Evolutionary conservation across 768 basidiomycete genomes (phyloP).

Genomic region (Boletus sp.): DNA sequence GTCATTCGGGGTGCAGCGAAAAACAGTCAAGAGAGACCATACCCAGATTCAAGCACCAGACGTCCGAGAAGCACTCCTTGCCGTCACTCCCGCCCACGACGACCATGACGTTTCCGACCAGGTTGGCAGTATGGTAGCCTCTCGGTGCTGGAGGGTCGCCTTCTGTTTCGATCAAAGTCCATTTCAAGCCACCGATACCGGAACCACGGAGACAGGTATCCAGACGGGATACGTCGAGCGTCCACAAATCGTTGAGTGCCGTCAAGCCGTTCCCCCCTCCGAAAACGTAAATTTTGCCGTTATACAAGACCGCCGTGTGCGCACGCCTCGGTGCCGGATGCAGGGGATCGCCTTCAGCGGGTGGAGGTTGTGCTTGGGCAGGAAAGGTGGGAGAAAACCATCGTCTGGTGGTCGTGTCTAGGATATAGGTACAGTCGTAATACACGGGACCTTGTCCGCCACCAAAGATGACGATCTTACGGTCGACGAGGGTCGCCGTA

Average conservation of each 20-base stretch:
- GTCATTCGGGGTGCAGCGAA: neutral
- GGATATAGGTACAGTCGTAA: slow-evolving; percentile 78
- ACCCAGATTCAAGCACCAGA: slow-evolving; percentile 88
- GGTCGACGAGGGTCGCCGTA: slow-evolving; percentile 79
- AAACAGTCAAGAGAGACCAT: slow-evolving; percentile 22
- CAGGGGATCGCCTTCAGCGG: slow-evolving; percentile 13
- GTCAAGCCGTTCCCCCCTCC: slow-evolving; percentile 92
- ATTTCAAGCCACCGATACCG: slow-evolving; percentile 38
- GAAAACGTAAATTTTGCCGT: slow-evolving; percentile 76
- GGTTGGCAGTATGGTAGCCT: slow-evolving; percentile 90
- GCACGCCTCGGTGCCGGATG: slow-evolving; percentile 75
- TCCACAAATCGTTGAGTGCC: slow-evolving; percentile 92
- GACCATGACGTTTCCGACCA: slow-evolving; percentile 83
- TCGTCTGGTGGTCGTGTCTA: slow-evolving; percentile 72
- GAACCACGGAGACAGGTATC: slow-evolving; percentile 25
- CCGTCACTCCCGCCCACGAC: slow-evolving; percentile 92
- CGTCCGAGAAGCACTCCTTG: slow-evolving; percentile 80
- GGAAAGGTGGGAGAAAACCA: slow-evolving; percentile 55
- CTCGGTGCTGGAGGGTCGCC: slow-evolving; percentile 60
- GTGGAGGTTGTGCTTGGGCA: slow-evolving; percentile 2
- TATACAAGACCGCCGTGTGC: slow-evolving; percentile 79
- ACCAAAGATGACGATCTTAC: slow-evolving; percentile 79
- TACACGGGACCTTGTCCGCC: slow-evolving; percentile 83
- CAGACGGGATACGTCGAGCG: slow-evolving; percentile 61
- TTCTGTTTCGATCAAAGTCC: slow-evolving; percentile 57